Evolutionary conservation across 345 rosid species (phyloP).

Genomic region (Populus deltoides): DNA sequence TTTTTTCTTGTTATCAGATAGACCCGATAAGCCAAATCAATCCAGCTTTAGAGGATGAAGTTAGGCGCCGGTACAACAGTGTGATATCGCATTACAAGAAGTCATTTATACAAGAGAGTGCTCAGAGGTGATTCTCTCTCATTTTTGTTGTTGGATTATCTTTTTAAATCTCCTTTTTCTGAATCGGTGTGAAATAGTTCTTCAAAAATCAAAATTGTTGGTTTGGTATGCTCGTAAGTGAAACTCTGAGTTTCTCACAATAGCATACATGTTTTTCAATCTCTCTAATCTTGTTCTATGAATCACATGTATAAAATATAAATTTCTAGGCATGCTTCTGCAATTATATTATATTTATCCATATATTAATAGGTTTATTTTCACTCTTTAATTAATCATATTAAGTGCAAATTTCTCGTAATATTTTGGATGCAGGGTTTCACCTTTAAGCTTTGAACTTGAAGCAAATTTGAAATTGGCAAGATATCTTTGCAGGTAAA

Average conservation of each 20-base stretch:
- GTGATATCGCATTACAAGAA: conserved; percentile 87
- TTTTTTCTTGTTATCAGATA: conserved; percentile 51
- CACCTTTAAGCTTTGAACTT: conserved; percentile 96
- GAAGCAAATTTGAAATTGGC: conserved; percentile 94
- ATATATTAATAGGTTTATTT: not conserved
- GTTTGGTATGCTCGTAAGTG: not conserved
- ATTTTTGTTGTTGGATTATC: not conserved
- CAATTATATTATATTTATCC: not conserved
- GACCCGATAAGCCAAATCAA: conserved; percentile 76
- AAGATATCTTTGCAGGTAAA: conserved; percentile 93
- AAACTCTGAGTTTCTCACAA: not conserved
- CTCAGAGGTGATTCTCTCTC: conserved; percentile 58
- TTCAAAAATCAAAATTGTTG: not conserved
- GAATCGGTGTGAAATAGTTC: not conserved
- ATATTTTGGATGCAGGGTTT: conserved; percentile 62
- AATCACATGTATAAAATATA: not conserved
- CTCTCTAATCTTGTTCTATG: not conserved
- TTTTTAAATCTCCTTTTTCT: not conserved
- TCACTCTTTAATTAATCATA: not conserved
- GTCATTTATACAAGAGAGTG: conserved; percentile 88
- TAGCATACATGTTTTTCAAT: not conserved
- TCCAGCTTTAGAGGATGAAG: conserved; percentile 75
- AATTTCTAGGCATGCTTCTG: not conserved
- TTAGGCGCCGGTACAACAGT: conserved; percentile 66
- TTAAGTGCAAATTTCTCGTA: conserved; percentile 11